phyloP scores from a whole-genome alignment of 108 stramenopile species.

The Pseudonitzschia pungens region DNA sequence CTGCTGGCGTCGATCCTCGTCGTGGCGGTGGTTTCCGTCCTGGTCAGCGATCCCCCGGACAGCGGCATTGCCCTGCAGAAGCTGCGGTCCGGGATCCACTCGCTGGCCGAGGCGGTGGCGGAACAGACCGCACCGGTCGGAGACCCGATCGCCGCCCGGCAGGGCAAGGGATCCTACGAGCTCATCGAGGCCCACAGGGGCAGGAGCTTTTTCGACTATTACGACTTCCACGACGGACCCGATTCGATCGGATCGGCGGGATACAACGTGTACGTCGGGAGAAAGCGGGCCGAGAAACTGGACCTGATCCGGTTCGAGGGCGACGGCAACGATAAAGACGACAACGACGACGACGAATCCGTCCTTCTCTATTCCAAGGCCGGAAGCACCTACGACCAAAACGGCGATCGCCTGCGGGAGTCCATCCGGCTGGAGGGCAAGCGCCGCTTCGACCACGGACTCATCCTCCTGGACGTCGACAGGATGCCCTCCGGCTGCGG shows the following conservation, averaged over 20 bases:
- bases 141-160: not conserved
- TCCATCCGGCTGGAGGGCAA: slow-evolving; percentile 77
- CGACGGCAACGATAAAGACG: not conserved
- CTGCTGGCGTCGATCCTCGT: not conserved
- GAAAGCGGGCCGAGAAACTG: slow-evolving; percentile 43
- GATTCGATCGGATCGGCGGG: slow-evolving; percentile 75
- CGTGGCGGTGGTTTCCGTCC: not conserved
- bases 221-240: slow-evolving; percentile 71
- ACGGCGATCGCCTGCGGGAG: slow-evolving; percentile 42
- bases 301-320: slow-evolving; percentile 19
- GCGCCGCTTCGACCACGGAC: slow-evolving; percentile 57
- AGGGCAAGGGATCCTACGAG: slow-evolving; percentile 51
- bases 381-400: slow-evolving; percentile 10
- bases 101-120: not conserved
- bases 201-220: slow-evolving; percentile 59
- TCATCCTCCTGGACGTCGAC: slow-evolving; percentile 73
- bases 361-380: slow-evolving; percentile 28
- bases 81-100: not conserved
- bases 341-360: slow-evolving; percentile 5
- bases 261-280: slow-evolving; percentile 60
- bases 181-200: slow-evolving; percentile 61
- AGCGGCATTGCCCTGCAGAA: not conserved
- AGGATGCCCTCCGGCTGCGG: slow-evolving; percentile 90
- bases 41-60: not conserved
- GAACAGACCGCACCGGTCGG: not conserved